A percentile compares a stretch with the other conserved stretches of the same genome.
phyloP scores from a whole-genome alignment of 192 early-diverging fungal species.

The Linnemannia schmuckeri region DNA sequence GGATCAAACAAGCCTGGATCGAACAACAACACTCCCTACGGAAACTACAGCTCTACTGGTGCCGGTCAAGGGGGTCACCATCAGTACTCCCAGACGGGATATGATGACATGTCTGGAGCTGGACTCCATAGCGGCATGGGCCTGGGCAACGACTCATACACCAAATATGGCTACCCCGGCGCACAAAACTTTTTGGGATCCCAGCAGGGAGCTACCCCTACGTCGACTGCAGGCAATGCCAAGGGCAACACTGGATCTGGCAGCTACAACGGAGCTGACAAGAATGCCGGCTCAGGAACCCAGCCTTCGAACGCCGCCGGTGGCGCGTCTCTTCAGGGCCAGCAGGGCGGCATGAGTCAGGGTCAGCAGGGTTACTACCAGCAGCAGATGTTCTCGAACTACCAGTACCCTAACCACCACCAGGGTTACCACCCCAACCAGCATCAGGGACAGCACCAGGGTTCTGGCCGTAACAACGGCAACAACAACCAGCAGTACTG shows the following conservation, averaged over 20 bases:
- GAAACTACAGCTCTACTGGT: constrained; percentile 39
- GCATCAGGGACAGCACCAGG: constrained; percentile 49
- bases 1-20: constrained; percentile 61
- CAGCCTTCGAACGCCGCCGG: constrained; percentile 25
- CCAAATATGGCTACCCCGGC: constrained; percentile 48
- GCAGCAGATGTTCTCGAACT: constrained; percentile 65
- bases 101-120: constrained; percentile 53
- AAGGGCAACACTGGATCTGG: constrained; percentile 12
- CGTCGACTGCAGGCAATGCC: constrained; percentile 18
- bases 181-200: constrained; percentile 51
- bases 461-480: constrained; percentile 39
- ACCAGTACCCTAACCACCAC: constrained; percentile 65
- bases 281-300: constrained; percentile 10
- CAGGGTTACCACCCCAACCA: constrained; percentile 54
- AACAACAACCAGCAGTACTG: constrained; percentile 50
- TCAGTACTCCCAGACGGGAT: constrained; percentile 52
- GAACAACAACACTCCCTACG: constrained; percentile 53
- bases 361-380: constrained; percentile 38
- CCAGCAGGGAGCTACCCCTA: constrained; percentile 30
- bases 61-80: constrained; percentile 47
- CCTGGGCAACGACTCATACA: constrained; percentile 39
- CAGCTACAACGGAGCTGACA: constrained; percentile 26
- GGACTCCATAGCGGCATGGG: constrained; percentile 48
- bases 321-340: constrained; percentile 43
- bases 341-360: constrained; percentile 36